A percentile compares a stretch with the other conserved stretches of the same genome.
phyloP scores from a whole-genome alignment of 805 yeast genomes.

The Phaffomyces antillensis region DNA sequence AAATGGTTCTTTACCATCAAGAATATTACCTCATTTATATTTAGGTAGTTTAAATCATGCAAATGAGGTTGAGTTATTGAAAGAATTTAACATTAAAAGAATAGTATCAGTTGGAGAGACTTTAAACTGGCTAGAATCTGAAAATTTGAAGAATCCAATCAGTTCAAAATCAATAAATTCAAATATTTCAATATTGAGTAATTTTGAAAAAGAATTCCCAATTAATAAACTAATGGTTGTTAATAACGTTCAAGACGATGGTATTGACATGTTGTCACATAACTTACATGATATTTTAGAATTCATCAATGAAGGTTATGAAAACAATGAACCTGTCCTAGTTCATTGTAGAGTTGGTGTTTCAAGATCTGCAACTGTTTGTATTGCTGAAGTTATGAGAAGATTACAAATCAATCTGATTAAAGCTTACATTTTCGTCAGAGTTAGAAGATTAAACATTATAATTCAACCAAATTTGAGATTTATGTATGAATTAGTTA shows the following conservation, averaged over 20 bases:
- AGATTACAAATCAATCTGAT: conserved; percentile 60
- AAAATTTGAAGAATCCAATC: neutral
- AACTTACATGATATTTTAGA: conserved; percentile 58
- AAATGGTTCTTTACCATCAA: conserved; percentile 74
- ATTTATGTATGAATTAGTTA: conserved; percentile 84
- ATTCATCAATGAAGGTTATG: conserved; percentile 52
- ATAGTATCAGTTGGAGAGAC: conserved; percentile 84
- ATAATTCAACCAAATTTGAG: conserved; percentile 91
- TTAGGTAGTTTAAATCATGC: conserved; percentile 85
- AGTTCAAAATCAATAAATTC: conserved; percentile 13
- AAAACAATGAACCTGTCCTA: conserved; percentile 43
- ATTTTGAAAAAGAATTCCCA: conserved; percentile 13
- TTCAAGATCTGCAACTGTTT: conserved; percentile 89
- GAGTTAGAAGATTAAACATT: conserved; percentile 83
- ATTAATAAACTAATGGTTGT: conserved; percentile 42
- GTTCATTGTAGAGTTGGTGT: conserved; percentile 97
- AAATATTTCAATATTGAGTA: conserved; percentile 14
- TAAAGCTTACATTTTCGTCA: conserved; percentile 78
- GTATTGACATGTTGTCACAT: conserved; percentile 66
- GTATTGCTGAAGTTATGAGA: conserved; percentile 91
- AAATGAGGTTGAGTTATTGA: conserved; percentile 54
- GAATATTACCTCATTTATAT: conserved; percentile 75
- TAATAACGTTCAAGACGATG: conserved; percentile 81
- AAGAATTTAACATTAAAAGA: conserved; percentile 59
- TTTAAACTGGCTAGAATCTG: conserved; percentile 49